Base-by-base conservation (phyloP, 2,329 filamentous ascomycete genomes). In the Diplodia seriata region DNA sequence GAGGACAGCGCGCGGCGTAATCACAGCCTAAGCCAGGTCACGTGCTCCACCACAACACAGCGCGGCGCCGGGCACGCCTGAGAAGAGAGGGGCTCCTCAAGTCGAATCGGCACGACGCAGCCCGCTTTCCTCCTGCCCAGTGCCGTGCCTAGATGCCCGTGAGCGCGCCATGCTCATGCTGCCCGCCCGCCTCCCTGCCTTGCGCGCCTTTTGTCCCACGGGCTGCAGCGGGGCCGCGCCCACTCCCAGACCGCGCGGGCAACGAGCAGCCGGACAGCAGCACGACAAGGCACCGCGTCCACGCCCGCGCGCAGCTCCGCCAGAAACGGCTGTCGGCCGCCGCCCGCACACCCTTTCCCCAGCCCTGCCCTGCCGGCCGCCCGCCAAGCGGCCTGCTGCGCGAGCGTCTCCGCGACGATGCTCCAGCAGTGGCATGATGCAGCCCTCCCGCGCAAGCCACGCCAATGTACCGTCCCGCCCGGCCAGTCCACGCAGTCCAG, bases 1-100 rank as follows among this genome's bases (percentile, higher is more conserved):
- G 61, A 64, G 61, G 40, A 47, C 29, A 23, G 40, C 61, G 9
- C 26, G 61, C 62, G 49, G 33, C 62, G 62, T 65, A 53, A 65
- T 53, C 49, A 64, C 29, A 65, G 62, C 62, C 62, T 63, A 63
- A 51, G 59, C 62, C 49, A 8, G 36, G 20, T 54, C 62, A 64
- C 61, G 61, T 64, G 62, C 31, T 20, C 49, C 50, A 54, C 50
- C 33, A 43, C 31, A 65, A 55, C 50, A 55, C 33, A 55, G 31
- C 18, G 49, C 15, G 47, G 50, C 43, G 43, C 59, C 23, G 23
- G 43, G 26, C 20, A 29, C 55, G 31, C 55, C 23, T 47, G 40
- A 47, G 40, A 29, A 36, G 53, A 31, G 29, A 36, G 29, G 57
- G 43, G 57, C 57, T 36, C 38, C 4, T 31, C 14, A 14, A 59